phyloP scores from a whole-genome alignment of 2,329 filamentous ascomycete species.

The Neonectria coccinea region DNA sequence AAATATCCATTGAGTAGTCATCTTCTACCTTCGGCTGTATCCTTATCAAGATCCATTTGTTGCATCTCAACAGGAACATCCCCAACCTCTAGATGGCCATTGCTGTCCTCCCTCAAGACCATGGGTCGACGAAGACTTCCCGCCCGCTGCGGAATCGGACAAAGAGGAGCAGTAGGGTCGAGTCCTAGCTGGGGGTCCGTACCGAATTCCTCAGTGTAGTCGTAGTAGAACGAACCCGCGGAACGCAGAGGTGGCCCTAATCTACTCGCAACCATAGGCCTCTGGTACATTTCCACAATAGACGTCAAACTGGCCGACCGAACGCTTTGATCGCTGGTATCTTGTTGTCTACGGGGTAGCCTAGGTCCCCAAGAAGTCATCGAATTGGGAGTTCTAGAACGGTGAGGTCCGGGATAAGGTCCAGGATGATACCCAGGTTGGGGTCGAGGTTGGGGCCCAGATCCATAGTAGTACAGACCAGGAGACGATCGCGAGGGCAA shows the following conservation, averaged over 20 bases:
- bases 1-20: no score
- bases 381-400: constrained; percentile 54
- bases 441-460: constrained; percentile 24
- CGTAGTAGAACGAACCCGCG: constrained; percentile 60
- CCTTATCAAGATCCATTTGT: background rate
- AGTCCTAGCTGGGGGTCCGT: constrained; percentile 39
- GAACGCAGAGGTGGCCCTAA: constrained; percentile 46
- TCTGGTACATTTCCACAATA: constrained; percentile 61
- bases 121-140: constrained; percentile 41
- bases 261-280: constrained; percentile 43
- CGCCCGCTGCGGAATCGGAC: constrained; percentile 48
- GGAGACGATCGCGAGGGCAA: constrained; percentile 50
- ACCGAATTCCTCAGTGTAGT: constrained; percentile 65
- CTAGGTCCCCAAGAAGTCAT: constrained; percentile 44
- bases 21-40: background rate
- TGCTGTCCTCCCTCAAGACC: constrained; percentile 43
- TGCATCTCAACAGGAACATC: background rate
- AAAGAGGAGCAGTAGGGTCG: constrained; percentile 42
- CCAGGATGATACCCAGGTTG: constrained; percentile 32
- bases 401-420: constrained; percentile 30
- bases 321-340: constrained; percentile 52
- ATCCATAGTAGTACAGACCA: constrained; percentile 38
- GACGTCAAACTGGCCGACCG: constrained; percentile 64
- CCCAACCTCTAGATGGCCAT: constrained; percentile 17
- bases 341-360: constrained; percentile 47